Evolutionary conservation across 2,329 filamentous ascomycete genomes (phyloP), one percentile per base, ranked within the genome.

Genomic region (Akanthomyces uredinophilus): DNA sequence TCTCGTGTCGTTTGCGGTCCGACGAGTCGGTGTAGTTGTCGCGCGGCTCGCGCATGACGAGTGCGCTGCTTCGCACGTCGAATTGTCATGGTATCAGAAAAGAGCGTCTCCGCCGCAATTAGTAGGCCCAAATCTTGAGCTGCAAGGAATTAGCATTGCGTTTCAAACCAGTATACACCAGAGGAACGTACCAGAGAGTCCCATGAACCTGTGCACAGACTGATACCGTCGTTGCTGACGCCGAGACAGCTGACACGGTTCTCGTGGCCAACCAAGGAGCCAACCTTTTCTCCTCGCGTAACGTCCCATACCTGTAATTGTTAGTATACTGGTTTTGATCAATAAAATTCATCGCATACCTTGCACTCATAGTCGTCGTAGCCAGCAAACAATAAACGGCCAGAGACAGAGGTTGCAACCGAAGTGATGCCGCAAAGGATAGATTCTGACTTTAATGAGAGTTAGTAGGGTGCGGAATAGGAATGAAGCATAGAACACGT

Each of bases 311-410:
- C 95, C 94, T 98, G 66, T 6, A 46, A 52, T n/a, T 1, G 69
- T 29, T 35, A 52, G 29, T 11, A 29, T 50, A 68, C 61, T 72
- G 64, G 8, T 7, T 20, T 6, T 5, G 13, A 1, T 14, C 10
- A 16, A 11, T 20, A 16, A 16, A 13, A 43, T 18, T 14, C 24
- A 51, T 49, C 59, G 37, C 86, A 72, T 81, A 96, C 94, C 89
- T 98, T 99, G 93, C 95, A 99, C 79, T 99, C 95, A 72, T 96
- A 99, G 74, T 99, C 95, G 72, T 99, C 95, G 72, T 99, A 99
- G 68, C 95, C 95, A 61, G 95, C 95, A 75, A 99, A 99, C 46
- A 99, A 81, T 71, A 99, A 81, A 74, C 95, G 87, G 63, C 95
- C 95, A 63, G 95, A 99, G 16, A 99, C 94, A 18, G 95, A 99